These are phyloP conservation scores for Penicillium nucicola DNA, from an alignment of 495 filamentous ascomycete species.

Conservation along the genomic window DNA sequence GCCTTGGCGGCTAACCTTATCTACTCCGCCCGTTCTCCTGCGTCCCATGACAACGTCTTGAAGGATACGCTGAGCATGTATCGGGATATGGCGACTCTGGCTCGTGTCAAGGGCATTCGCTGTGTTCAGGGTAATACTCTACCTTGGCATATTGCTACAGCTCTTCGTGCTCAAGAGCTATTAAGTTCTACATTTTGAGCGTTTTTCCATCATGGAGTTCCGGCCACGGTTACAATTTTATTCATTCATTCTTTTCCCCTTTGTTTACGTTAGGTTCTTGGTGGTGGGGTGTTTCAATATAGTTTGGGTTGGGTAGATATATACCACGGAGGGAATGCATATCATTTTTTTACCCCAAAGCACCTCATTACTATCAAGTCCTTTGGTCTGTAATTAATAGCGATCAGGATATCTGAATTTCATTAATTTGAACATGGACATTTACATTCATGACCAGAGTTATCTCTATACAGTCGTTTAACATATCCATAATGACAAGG, in stretches of 20 bases:
- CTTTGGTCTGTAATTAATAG: too few species aligned
- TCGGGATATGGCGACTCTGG: slow-evolving; percentile 70
- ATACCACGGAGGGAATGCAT: slow-evolving; percentile 4
- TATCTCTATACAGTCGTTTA: background rate
- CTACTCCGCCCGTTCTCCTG: slow-evolving; percentile 45
- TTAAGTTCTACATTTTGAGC: slow-evolving; percentile 42
- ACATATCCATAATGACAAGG: background rate
- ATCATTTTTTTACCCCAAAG: background rate
- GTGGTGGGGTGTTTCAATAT: slow-evolving; percentile 2
- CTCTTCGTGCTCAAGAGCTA: slow-evolving; percentile 57
- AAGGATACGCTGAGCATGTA: slow-evolving; percentile 74
- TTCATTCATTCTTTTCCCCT: slow-evolving; percentile 2
- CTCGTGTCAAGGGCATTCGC: slow-evolving; percentile 63
- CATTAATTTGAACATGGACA: background rate
- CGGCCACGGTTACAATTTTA: background rate
- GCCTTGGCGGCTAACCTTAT: slow-evolving; percentile 66
- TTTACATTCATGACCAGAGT: background rate
- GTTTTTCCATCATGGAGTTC: background rate
- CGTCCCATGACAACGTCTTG: slow-evolving; percentile 56
- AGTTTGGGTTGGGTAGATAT: slow-evolving; percentile 5
- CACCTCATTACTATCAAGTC: too few species aligned
- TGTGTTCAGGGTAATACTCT: slow-evolving; percentile 60
- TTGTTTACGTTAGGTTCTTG: slow-evolving; percentile 1
- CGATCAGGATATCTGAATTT: background rate
- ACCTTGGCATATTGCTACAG: slow-evolving; percentile 87